phyloP scores from a whole-genome alignment of 495 filamentous ascomycete species.

The Xylaria grammica region DNA sequence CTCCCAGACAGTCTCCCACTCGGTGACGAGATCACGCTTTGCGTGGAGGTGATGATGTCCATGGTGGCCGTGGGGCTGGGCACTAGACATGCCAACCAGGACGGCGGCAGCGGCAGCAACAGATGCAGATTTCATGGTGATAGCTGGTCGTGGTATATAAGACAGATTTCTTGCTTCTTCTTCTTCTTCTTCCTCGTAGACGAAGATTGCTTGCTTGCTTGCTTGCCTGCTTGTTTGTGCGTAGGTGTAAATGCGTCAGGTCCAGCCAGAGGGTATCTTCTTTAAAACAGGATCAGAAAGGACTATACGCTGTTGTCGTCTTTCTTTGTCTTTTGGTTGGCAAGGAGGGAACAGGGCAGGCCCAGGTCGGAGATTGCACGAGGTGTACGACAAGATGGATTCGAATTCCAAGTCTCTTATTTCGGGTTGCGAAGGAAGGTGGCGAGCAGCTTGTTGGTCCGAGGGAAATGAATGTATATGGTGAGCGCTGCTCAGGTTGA shows the following conservation, averaged over 20 bases:
- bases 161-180: not conserved
- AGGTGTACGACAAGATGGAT: not conserved
- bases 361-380: not conserved
- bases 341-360: not conserved
- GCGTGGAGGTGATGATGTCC: constrained; percentile 42
- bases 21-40: constrained; percentile 51
- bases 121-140: constrained; percentile 55
- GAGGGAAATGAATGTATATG: constrained; percentile 42
- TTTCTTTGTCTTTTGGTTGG: constrained; percentile 10
- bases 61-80: constrained; percentile 50
- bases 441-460: constrained; percentile 29
- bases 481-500: constrained; percentile 47
- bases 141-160: constrained; percentile 16
- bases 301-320: constrained; percentile 5
- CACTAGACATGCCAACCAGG: constrained; percentile 49
- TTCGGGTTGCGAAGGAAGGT: constrained; percentile 33
- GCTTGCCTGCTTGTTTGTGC: not conserved
- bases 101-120: constrained; percentile 43
- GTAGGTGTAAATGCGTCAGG: constrained; percentile 13
- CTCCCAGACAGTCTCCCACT: constrained; percentile 53
- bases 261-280: constrained; percentile 24
- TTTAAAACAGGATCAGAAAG: constrained; percentile 15
- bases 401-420: constrained; percentile 17
- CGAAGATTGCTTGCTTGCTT: not conserved
- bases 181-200: too few relatives aligned